Base-by-base conservation (phyloP, 331 rosid species). In the Telfairia occidentalis region DNA sequence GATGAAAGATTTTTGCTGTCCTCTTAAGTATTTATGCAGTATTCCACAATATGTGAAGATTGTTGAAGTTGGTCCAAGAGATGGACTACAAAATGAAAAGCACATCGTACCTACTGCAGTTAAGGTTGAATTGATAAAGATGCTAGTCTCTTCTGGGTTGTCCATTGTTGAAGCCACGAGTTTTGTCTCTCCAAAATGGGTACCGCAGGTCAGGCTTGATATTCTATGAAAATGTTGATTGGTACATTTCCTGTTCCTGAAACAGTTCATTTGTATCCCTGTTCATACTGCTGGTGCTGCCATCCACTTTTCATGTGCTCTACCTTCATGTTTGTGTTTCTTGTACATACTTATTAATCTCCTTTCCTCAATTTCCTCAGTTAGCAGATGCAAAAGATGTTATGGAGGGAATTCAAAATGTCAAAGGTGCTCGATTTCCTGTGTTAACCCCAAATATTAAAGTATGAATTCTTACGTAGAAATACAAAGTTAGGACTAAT, bases 181-280 rank as follows among this genome's bases (percentile, higher is more conserved):
- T 88, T 92, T 92, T 80, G 97, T 92, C 76, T 90, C 98, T 16
- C 97, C 97, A 75, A 92, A 90, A 90, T 90, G 98, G 96, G 96
- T 92, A 61, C 97, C 96, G 0, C 98, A 92, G 97, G 97, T 92
- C 80, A 79, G 18, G 48, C 37, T 57, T 23, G 45, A 71, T 40
- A 48, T 29, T 48, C 37, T 18, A 30, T 46, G 46, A 18, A 29
- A 7, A 63, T 76, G 1, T 35, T 54, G 26, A 19, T 21, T 5
- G 32, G 16, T 42, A 43, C 23, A 16, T 42, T 13, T 43, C 12
- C 46, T 50, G 11, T 32, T 72, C 12, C 23, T 8, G 8, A 43
- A 78, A 15, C 43, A 35, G 32, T 46, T n/a, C 3, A 32, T 59
- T 42, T 35, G 5, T 71, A 2, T 21, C 50, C n/a, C 16, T 21